These are phyloP conservation scores for Coprinopsis strossmayeri DNA, from an alignment of 768 basidiomycete genomes.

Conservation along the genomic window DNA sequence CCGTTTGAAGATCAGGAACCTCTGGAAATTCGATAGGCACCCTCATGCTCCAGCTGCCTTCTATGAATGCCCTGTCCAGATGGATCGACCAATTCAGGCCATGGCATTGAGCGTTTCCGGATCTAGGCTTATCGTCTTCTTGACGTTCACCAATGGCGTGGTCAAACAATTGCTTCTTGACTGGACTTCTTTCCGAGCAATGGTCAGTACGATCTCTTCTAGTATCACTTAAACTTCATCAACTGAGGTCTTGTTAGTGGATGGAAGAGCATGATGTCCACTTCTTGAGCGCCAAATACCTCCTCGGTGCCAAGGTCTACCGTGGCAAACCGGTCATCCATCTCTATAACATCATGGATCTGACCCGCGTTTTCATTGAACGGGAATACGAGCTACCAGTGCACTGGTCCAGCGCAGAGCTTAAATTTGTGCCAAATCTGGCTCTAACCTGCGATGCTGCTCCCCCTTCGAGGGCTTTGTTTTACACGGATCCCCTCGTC, in stretches of 20 bases:
- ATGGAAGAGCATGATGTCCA: conserved; percentile 41
- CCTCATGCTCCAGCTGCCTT: conserved; percentile 31
- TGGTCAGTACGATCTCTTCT: conserved; percentile 23
- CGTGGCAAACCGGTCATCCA: conserved; percentile 31
- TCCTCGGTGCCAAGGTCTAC: conserved; percentile 35
- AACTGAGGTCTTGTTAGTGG: conserved; percentile 31
- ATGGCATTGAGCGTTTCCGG: conserved; percentile 35
- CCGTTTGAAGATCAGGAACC: conserved; percentile 47
- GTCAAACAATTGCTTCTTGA: conserved; percentile 42
- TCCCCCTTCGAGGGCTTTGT: conserved; percentile 39
- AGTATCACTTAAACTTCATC: conserved; percentile 2
- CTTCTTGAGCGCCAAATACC: conserved; percentile 36
- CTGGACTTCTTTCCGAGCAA: conserved; percentile 42
- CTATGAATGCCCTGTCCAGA: conserved; percentile 36
- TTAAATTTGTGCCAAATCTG: conserved; percentile 44
- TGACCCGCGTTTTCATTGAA: conserved; percentile 32
- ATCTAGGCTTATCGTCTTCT: conserved; percentile 34
- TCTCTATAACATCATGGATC: conserved; percentile 41
- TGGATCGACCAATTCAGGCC: conserved; percentile 25
- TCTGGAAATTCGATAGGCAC: conserved; percentile 53
- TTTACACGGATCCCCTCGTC: conserved; percentile 47
- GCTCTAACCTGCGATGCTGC: conserved; percentile 31
- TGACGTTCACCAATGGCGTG: conserved; percentile 34
- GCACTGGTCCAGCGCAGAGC: conserved; percentile 38
- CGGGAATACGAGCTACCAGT: conserved; percentile 54